Conservation (phyloP, 2,329 filamentous ascomycete species). For the Raffaelea deltoideospora region DNA sequence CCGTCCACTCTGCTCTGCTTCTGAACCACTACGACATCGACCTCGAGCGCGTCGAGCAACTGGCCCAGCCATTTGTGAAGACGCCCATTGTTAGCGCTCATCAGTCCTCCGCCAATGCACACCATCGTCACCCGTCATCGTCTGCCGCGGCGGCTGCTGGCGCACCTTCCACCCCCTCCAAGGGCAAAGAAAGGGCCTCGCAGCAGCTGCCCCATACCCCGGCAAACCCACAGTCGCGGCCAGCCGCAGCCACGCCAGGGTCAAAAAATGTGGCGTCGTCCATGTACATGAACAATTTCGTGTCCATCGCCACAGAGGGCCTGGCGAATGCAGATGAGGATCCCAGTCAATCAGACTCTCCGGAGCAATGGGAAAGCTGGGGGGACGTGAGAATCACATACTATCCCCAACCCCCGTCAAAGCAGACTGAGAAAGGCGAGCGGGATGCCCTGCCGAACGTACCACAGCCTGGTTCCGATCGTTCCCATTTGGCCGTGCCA, state of each 20-base stretch:
- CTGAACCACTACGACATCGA: constrained; percentile 73
- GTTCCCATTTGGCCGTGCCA: constrained; percentile 31
- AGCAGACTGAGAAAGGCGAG: no score
- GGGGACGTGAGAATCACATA: constrained; percentile 68
- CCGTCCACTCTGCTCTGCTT: constrained; percentile 58
- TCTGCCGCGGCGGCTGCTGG: background rate
- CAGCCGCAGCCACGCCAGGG: no score
- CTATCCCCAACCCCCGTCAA: constrained; percentile 50
- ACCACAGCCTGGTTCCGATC: constrained; percentile 4
- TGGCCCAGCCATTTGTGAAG: constrained; percentile 72
- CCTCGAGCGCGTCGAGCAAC: constrained; percentile 67
- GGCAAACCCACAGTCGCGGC: no score
- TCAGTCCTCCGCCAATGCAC: background rate
- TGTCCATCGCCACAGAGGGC: constrained; percentile 47
- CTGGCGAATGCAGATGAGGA: constrained; percentile 27
- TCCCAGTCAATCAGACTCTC: constrained; percentile 4
- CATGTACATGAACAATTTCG: constrained; percentile 72
- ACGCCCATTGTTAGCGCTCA: constrained; percentile 37
- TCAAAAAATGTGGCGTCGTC: constrained; percentile 33
- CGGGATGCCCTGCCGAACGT: background rate
- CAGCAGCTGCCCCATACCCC: no score
- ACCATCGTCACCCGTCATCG: background rate
- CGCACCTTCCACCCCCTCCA: constrained; percentile 34
- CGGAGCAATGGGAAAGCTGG: constrained; percentile 54
- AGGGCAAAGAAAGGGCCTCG: constrained; percentile 71